phyloP scores from a whole-genome alignment of 2,329 filamentous ascomycete genomes.

The Chaetomiaceae sp. region DNA sequence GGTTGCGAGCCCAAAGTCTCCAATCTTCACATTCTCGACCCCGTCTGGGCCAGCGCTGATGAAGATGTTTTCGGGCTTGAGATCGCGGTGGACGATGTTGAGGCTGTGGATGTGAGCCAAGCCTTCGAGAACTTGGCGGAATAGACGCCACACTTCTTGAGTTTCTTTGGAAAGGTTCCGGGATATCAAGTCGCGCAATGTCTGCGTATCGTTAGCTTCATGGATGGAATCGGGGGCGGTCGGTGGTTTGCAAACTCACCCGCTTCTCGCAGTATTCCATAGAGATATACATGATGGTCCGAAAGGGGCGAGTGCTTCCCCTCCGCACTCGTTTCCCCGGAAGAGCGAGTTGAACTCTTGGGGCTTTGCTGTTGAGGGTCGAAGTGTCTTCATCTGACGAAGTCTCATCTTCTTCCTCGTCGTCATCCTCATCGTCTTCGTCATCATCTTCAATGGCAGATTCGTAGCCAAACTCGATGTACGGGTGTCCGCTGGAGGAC shows the following conservation, averaged over 20 bases:
- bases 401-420: slow-evolving; percentile 41
- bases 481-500: slow-evolving; percentile 73
- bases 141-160: slow-evolving; percentile 81
- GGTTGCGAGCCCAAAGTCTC: slow-evolving; percentile 92
- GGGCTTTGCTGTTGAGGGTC: slow-evolving; percentile 34
- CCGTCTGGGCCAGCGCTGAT: slow-evolving; percentile 66
- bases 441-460: slow-evolving; percentile 28
- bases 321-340: slow-evolving; percentile 18
- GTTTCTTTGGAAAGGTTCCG: slow-evolving; percentile 68
- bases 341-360: slow-evolving; percentile 21
- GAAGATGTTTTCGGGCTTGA: slow-evolving; percentile 97
- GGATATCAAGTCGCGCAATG: slow-evolving; percentile 80
- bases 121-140: slow-evolving; percentile 87
- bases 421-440: slow-evolving; percentile 40
- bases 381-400: slow-evolving; percentile 36
- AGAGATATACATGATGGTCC: slow-evolving; percentile 86
- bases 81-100: slow-evolving; percentile 89
- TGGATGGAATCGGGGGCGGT: slow-evolving; percentile 1
- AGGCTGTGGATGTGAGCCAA: slow-evolving; percentile 83
- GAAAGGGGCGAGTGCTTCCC: slow-evolving; percentile 42
- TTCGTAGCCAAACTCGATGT: slow-evolving; percentile 63
- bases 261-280: slow-evolving; percentile 98
- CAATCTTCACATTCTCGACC: slow-evolving; percentile 86
- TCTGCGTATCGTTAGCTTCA: slow-evolving; percentile 41
- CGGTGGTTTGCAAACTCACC: slow-evolving; percentile 49